Evolutionary conservation across 805 yeast species (phyloP).

Genomic region (Clavispora phyllophila): DNA sequence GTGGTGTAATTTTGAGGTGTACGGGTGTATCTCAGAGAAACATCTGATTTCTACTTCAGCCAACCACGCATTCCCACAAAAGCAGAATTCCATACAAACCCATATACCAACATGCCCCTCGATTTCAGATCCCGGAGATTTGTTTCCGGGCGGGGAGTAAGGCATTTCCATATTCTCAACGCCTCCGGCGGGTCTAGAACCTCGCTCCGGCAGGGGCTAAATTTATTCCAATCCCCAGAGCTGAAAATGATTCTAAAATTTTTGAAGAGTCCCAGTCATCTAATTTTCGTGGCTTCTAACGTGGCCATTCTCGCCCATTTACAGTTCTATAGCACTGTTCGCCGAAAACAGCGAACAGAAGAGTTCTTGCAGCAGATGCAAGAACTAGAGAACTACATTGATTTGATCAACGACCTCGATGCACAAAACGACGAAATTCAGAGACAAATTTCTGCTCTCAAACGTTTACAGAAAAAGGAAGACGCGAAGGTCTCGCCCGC

Average conservation of each 20-base stretch:
- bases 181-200: not conserved
- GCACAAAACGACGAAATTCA: constrained; percentile 8
- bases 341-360: constrained; percentile 4
- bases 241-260: constrained; percentile 9
- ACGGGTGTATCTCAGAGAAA: not conserved
- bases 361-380: constrained; percentile 7
- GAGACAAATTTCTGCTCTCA: constrained; percentile 6
- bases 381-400: constrained; percentile 12
- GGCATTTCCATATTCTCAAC: not conserved
- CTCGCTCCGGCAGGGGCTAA: constrained; percentile 4
- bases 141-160: not conserved
- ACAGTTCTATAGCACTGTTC: constrained; percentile 9
- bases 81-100: not conserved
- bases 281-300: constrained; percentile 14
- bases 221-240: constrained; percentile 6
- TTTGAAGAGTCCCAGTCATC: constrained; percentile 14
- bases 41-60: not conserved
- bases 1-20: too few relatives aligned
- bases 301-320: constrained; percentile 14
- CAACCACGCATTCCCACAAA: not conserved
- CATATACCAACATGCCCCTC: not conserved
- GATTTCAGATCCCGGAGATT: not conserved
- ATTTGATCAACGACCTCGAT: constrained; percentile 12
- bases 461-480: not conserved
- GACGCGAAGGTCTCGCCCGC: not conserved